These are phyloP conservation scores for Elongisporangium undulatum DNA, from an alignment of 352 stramenopile genomes.

Conservation along the genomic window DNA sequence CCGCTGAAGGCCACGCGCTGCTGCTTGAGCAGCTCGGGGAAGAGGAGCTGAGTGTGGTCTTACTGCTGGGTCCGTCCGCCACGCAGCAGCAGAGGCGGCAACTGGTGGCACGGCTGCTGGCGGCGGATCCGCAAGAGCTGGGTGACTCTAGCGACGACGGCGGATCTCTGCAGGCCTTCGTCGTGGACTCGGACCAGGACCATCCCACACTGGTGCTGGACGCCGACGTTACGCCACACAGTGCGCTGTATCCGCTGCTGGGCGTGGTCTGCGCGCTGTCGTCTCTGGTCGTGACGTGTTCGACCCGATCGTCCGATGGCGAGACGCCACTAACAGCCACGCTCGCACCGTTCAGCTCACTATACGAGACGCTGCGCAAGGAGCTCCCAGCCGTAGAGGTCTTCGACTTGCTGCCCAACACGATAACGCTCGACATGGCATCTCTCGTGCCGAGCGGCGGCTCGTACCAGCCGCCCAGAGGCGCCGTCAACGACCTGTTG, in stretches of 20 bases:
- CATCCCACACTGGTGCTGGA: conserved; percentile 54
- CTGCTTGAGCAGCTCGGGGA: conserved; percentile 40
- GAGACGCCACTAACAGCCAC: conserved; percentile 11
- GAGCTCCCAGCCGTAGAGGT: conserved; percentile 48
- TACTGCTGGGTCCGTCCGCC: conserved; percentile 30
- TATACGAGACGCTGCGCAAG: conserved; percentile 36
- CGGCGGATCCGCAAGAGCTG: conserved; percentile 15
- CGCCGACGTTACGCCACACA: conserved; percentile 5
- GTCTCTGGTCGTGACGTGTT: conserved; percentile 55
- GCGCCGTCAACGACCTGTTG: background rate
- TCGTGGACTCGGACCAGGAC: conserved; percentile 42
- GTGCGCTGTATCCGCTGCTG: conserved; percentile 17
- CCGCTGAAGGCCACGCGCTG: conserved; percentile 21
- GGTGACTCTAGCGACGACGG: background rate
- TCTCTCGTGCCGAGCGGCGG: background rate
- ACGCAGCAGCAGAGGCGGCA: conserved; percentile 19
- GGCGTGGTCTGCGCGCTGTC: conserved; percentile 52
- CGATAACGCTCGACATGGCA: conserved; percentile 52
- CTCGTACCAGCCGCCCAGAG: background rate
- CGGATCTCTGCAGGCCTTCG: conserved; percentile 27
- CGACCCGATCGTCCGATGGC: background rate
- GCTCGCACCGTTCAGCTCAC: conserved; percentile 33
- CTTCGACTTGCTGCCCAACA: conserved; percentile 51
- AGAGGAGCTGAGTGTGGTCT: conserved; percentile 49
- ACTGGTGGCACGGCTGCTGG: conserved; percentile 24